phyloP scores from a whole-genome alignment of 306 rosid species.

The Astragalus membranaceus region DNA sequence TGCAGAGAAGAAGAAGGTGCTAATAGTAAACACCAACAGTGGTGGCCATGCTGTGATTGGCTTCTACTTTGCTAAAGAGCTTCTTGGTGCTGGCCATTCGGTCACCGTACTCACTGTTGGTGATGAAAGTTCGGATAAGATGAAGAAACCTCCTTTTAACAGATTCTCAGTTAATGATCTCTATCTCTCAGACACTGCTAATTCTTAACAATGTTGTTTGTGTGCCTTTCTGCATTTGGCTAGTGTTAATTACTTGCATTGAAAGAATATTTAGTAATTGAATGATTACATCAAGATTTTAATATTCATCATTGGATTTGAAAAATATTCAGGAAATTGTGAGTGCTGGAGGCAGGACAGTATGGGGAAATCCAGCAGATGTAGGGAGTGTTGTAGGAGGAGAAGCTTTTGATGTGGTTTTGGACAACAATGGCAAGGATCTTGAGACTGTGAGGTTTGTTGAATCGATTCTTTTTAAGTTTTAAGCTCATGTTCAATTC shows the following conservation, averaged over 20 bases:
- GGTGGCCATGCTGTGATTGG: constrained; percentile 92
- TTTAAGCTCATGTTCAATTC: not conserved
- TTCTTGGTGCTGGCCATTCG: constrained; percentile 67
- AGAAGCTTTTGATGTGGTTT: constrained; percentile 75
- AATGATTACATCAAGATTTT: not conserved
- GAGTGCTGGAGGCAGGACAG: constrained; percentile 72
- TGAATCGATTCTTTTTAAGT: not conserved
- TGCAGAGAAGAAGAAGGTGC: constrained; percentile 62
- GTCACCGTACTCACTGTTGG: constrained; percentile 84
- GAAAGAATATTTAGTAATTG: not conserved
- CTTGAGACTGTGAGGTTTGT: constrained; percentile 69
- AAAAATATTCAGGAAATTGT: constrained; percentile 65
- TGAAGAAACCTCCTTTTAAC: constrained; percentile 87
- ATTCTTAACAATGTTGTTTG: not conserved
- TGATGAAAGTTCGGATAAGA: constrained; percentile 75
- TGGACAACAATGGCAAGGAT: constrained; percentile 96
- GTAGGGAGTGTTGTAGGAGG: constrained; percentile 62
- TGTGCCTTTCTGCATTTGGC: not conserved
- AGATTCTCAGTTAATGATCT: constrained; percentile 61
- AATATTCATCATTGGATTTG: not conserved
- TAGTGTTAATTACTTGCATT: not conserved
- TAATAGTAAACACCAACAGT: constrained; percentile 73
- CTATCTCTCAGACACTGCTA: not conserved
- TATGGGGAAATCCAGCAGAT: constrained; percentile 79
- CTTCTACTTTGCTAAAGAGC: constrained; percentile 81